Base-by-base conservation (phyloP, 345 rosid genomes). In the Garcia nutans region DNA sequence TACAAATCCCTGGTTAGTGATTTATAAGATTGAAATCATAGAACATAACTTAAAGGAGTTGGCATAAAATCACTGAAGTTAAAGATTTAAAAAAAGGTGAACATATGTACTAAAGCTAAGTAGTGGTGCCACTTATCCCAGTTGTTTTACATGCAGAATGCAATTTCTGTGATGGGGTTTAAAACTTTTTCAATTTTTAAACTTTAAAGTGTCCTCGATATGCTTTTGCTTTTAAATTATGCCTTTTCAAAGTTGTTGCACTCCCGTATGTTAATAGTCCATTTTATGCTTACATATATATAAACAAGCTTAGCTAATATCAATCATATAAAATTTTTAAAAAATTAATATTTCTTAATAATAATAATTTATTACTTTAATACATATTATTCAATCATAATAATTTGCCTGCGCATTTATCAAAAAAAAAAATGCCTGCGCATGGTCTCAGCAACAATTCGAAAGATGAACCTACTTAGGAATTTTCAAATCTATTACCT, bases 121-220 rank as follows among this genome's bases (percentile, higher is more conserved):
- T 73, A 84, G 76, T 9, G 26, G 37, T 58, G 78, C 71, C 84
- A 75, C 78, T 73, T 61, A 57, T 26, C 45, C 31, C 20, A 56
- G 69, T 61, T 77, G 82, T 66, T 66, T 41, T 49, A 65, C 80
- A 73, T 63, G 71, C 37, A 67, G 73, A 61, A 73, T 71, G 78
- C 81, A 76, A 77, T 75, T 68, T 54, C 26, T 52, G 60, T 42
- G 45, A 28, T 33, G 59, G 73, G 60, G n/a, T 44, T 57, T 17
- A 37, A 37, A 4, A 37, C 41, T 37, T 37, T 37, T 3, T 4
- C 3, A 47, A 47, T 9, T 45, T 64, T 64, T 2, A 42, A 42
- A 44, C 10, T 66, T 66, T 45, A 47, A 31, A 72, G 77, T 33
- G 66, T 20, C 17, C 10, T 47, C 64, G 17, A 17, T 70, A 52